Base-by-base conservation (phyloP, 805 yeast species). In the Metschnikowia anglica region DNA sequence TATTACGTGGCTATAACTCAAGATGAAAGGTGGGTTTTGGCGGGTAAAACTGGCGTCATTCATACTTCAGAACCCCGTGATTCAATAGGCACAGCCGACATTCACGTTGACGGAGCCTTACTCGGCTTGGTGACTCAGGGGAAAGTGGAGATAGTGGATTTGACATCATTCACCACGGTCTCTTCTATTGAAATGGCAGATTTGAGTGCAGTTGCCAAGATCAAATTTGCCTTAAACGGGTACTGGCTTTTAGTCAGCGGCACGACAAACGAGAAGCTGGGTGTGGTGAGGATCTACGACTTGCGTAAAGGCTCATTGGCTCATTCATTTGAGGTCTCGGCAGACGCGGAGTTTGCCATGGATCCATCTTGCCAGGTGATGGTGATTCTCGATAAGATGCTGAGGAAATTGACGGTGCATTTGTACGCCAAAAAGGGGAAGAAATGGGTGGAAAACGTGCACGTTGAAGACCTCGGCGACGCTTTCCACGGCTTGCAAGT, bases 141-240 rank as follows among this genome's bases (percentile, higher is more conserved):
- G 5, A 47, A 54, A 11, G 62, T 77, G 4, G 44, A 54, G 2
- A 62, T 79, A 4, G 66, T 60, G 49, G 73, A 71, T 43, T 49
- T 77, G 18, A 58, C 74, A 2, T 60, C 63, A 21, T 69, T 74
- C 2, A 52, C 53, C 9, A 41, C 59, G 15, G 73, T 65, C 8
- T 56, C 77, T 3, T 15, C 38, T 4, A 28, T 46, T 20, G 36
- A 29, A 3, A 34, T 37, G 20, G 27, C 34, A 4, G 28, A 24
- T 1, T 41, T 43, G 23, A 46, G 47, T 2, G 49, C 59, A 1
- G 62, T 76, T 8, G 48, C 59, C 5, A 58, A 63, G n/a, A 43
- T 81, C 10, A 54, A 58, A 31, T 82, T 81, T 61, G 84, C 83
- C 2, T 64, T 68, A 21, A 84, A 84, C 55, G 91, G 91, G 1